phyloP scores from a whole-genome alignment of 2,329 filamentous ascomycete species.

The Microdochium nivale region DNA sequence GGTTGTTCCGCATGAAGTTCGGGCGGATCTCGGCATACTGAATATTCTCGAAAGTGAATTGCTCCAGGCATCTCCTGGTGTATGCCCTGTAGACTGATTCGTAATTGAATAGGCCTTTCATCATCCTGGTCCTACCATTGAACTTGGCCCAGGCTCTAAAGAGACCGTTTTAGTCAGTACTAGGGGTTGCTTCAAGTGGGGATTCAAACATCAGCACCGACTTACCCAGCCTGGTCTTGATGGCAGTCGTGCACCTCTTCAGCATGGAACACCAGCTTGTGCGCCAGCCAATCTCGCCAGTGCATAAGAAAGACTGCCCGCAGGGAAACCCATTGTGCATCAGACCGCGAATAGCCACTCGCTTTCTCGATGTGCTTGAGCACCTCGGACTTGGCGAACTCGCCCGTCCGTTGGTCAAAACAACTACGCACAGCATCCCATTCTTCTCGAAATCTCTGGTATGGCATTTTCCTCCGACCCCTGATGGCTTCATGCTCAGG shows the following conservation, averaged over 20 bases:
- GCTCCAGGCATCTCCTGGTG: slow-evolving; percentile 42
- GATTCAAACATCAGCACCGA: not conserved
- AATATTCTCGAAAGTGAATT: slow-evolving; percentile 46
- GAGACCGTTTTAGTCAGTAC: slow-evolving; percentile 3
- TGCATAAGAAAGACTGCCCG: not conserved
- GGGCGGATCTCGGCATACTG: slow-evolving; percentile 54
- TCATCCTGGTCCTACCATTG: slow-evolving; percentile 49
- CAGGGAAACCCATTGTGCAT: not conserved
- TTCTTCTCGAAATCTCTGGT: slow-evolving; percentile 27
- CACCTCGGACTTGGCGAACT: slow-evolving; percentile 23
- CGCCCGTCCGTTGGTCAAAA: slow-evolving; percentile 18
- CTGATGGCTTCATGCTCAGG: slow-evolving; percentile 31
- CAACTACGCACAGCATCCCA: not conserved
- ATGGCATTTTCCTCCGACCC: slow-evolving; percentile 29
- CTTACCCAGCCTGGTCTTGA: not conserved
- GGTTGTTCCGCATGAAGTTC: slow-evolving; percentile 48
- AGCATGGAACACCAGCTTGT: slow-evolving; percentile 54
- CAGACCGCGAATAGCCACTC: not conserved
- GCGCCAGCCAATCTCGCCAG: slow-evolving; percentile 40
- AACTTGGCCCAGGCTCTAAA: slow-evolving; percentile 51
- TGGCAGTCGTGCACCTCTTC: slow-evolving; percentile 45
- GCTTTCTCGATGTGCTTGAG: not conserved
- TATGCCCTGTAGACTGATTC: slow-evolving; percentile 47
- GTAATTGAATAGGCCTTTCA: slow-evolving; percentile 53
- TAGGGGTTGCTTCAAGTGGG: not conserved